These are phyloP conservation scores for Phytopythium boreale DNA, from an alignment of 352 stramenopile species.

Conservation along the genomic window DNA sequence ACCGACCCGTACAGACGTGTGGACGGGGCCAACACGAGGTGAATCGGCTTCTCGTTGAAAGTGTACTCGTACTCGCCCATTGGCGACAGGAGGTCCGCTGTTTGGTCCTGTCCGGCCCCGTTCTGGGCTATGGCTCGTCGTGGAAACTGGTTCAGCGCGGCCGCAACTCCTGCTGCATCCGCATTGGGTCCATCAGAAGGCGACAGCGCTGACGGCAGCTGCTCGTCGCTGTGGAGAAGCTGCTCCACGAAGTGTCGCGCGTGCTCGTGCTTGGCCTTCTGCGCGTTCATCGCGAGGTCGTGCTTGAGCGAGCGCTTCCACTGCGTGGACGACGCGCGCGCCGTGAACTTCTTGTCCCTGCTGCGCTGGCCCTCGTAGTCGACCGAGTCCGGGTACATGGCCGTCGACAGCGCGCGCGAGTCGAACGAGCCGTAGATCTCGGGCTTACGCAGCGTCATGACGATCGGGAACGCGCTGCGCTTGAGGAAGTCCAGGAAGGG, in stretches of 20 bases:
- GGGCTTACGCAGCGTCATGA: conserved; percentile 64
- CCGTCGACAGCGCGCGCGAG: conserved; percentile 58
- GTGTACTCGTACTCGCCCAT: conserved; percentile 61
- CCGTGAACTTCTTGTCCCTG: conserved; percentile 33
- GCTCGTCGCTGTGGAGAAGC: conserved; percentile 18
- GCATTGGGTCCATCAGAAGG: background rate
- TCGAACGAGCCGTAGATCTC: conserved; percentile 56
- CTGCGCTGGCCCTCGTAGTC: conserved; percentile 41
- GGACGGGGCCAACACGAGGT: conserved; percentile 51
- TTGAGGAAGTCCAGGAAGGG: conserved; percentile 41
- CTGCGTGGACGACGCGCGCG: conserved; percentile 58
- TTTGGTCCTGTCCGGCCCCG: background rate
- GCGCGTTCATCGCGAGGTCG: conserved; percentile 43
- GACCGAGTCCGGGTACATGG: conserved; percentile 67
- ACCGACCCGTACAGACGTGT: conserved; percentile 74
- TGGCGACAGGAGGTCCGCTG: conserved; percentile 23
- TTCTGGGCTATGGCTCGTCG: background rate
- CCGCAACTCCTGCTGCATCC: background rate
- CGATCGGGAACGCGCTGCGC: conserved; percentile 46
- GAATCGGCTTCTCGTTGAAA: conserved; percentile 49
- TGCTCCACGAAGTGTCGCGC: conserved; percentile 22
- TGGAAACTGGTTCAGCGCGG: conserved; percentile 2
- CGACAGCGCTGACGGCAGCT: background rate
- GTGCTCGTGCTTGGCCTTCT: conserved; percentile 14
- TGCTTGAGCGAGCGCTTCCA: conserved; percentile 61